Evolutionary conservation across 441 rosid genomes (phyloP).

Genomic region (Manihot esculenta): DNA sequence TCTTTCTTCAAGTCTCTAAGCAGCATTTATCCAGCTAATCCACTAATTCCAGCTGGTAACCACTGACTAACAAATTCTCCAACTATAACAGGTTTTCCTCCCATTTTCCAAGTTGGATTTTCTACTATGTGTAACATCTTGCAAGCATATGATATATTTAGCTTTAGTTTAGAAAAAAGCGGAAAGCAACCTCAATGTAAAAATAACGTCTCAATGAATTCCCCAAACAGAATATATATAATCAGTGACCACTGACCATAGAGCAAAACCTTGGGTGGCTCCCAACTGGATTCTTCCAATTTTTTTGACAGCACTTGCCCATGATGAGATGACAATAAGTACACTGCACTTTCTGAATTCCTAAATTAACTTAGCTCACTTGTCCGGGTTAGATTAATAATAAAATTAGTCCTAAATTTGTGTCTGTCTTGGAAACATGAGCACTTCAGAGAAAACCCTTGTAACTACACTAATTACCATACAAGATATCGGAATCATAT

Average conservation of each 20-base stretch:
- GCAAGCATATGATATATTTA: background rate
- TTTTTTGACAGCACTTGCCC: background rate
- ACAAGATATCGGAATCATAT: background rate
- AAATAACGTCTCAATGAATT: background rate
- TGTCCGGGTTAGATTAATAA: background rate
- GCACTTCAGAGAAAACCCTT: background rate
- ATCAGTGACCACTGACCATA: constrained; percentile 4
- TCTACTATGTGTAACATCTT: too few relatives aligned
- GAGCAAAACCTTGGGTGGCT: background rate
- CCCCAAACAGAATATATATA: background rate
- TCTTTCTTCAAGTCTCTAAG: too few relatives aligned
- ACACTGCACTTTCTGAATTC: background rate
- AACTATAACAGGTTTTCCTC: too few relatives aligned
- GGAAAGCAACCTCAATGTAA: background rate
- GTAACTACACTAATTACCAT: background rate
- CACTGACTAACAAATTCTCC: too few relatives aligned
- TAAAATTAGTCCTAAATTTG: background rate
- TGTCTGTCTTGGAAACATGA: background rate
- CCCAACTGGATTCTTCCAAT: background rate
- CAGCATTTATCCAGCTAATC: too few relatives aligned
- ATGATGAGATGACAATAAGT: background rate
- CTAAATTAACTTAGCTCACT: background rate
- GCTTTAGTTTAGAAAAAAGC: background rate
- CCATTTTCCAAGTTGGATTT: too few relatives aligned
- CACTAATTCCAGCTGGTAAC: too few relatives aligned